Evolutionary conservation across 768 basidiomycete species (phyloP), one percentile per base, ranked within the genome.

Genomic region (Suillus hirtellus): DNA sequence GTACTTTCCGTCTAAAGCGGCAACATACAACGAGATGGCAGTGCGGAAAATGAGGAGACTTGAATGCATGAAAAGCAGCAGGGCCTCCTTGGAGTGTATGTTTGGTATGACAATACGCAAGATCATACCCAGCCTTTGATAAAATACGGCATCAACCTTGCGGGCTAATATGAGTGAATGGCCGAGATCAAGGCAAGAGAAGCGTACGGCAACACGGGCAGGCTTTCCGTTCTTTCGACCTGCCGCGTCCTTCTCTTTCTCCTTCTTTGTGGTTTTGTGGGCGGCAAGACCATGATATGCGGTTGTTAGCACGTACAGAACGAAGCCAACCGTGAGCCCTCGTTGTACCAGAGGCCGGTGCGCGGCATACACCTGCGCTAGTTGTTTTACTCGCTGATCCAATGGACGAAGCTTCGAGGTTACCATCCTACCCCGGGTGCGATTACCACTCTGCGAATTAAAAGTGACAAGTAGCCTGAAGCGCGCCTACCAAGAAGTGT

Each of bases 131-230:
- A 99, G 82, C 10, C 94, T 86, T 65, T 87, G 83, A 70, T 95
- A 96, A 78, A 99, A 99, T 21, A 93, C 73, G 2, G 91, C 91
- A 74, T 98, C 96, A n/a, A 96, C 89, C 89, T 95, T 69, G 55
- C 15, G 44, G 1, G 11, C 15, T 52, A n/a, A 34, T 35, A 52
- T 55, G 55, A 61, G 19, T n/a, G 4, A 12, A 19, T 12, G 46
- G 44, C 27, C 49, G 5, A 17, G 60, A 31, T 9, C 15, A n/a
- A 38, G 44, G 21, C 40, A 14, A 24, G 49, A 54, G 44, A 60
- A 35, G 76, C 87, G 72, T 67, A 92, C 92, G 38, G 90, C 90
- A 40, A 93, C 92, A 65, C 84, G 82, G 5, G 84, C 77, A 31
- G 82, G 75, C 69, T 82, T 86, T 59, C 80, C 80, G 38, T 76